Percentiles rank a stretch among this genome's conserved stretches.
Conservation (phyloP, 2,329 filamentous ascomycete species). For the Gyromitra esculenta region DNA sequence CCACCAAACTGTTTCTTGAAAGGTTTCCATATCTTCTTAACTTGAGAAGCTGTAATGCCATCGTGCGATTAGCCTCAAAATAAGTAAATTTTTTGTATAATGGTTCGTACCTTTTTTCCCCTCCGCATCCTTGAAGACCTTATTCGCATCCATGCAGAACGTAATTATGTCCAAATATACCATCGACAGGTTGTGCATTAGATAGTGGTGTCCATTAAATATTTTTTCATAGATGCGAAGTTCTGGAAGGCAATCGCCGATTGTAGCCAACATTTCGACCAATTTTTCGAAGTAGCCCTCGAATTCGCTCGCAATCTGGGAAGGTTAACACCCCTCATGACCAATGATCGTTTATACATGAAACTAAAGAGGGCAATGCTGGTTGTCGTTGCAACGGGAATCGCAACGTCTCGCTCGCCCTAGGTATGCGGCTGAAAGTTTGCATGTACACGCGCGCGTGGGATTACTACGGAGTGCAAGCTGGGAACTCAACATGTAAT, state of each 20-base stretch:
- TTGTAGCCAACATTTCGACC: constrained; percentile 20
- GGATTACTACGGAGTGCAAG: background rate
- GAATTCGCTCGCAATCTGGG: constrained; percentile 12
- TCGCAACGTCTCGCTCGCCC: no score
- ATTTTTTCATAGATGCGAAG: constrained; percentile 12
- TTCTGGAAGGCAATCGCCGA: constrained; percentile 16
- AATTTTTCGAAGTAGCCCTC: constrained; percentile 21
- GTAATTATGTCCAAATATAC: constrained; percentile 34
- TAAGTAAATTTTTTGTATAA: no score
- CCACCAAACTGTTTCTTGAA: constrained; percentile 10
- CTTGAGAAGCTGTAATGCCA: background rate
- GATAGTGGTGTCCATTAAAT: background rate
- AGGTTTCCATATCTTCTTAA: constrained; percentile 11
- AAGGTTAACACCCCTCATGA: no score
- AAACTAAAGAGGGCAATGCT: background rate
- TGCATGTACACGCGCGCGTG: background rate
- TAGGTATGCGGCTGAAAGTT: no score
- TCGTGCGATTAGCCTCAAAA: background rate
- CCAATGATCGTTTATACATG: background rate
- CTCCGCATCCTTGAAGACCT: constrained; percentile 8
- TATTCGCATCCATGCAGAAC: constrained; percentile 26
- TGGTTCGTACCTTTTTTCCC: background rate
- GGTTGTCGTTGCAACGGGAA: no score
- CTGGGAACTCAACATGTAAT: constrained; percentile 18
- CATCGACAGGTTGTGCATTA: constrained; percentile 8